phyloP scores from a whole-genome alignment of 2,329 filamentous ascomycete genomes.

The Colletotrichum gigasporum region DNA sequence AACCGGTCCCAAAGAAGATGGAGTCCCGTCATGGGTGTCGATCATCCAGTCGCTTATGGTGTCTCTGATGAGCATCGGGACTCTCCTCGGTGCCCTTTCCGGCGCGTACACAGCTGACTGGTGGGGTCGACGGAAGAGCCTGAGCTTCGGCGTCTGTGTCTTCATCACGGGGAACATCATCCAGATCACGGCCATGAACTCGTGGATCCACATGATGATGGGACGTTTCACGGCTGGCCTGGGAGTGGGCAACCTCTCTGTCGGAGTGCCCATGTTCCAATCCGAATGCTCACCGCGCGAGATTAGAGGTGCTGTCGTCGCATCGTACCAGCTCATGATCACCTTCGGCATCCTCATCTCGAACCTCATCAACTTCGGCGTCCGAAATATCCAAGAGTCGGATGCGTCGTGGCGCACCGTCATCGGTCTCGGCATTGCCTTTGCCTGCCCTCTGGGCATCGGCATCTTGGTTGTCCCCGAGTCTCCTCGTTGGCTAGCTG shows the following conservation, averaged over 20 bases:
- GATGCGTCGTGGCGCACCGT: conserved; percentile 70
- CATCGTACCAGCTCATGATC: conserved; percentile 79
- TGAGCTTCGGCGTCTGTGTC: conserved; percentile 62
- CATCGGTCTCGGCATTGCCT: conserved; percentile 64
- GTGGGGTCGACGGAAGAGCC: conserved; percentile 65
- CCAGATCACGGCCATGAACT: conserved; percentile 66
- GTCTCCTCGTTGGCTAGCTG: conserved; percentile 65
- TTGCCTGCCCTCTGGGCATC: conserved; percentile 60
- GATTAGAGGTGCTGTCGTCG: conserved; percentile 72
- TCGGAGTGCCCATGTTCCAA: conserved; percentile 74
- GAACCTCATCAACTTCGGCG: conserved; percentile 64
- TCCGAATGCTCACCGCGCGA: conserved; percentile 69
- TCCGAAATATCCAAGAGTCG: conserved; percentile 50
- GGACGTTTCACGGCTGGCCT: conserved; percentile 74
- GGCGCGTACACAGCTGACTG: conserved; percentile 65
- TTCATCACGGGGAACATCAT: conserved; percentile 73
- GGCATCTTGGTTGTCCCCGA: conserved; percentile 66
- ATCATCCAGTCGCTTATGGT: conserved; percentile 62
- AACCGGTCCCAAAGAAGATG: conserved; percentile 45
- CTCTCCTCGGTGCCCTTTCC: conserved; percentile 61
- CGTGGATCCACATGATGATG: conserved; percentile 73
- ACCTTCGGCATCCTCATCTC: conserved; percentile 73
- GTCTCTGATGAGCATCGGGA: conserved; percentile 65
- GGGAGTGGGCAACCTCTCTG: conserved; percentile 72
- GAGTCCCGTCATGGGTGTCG: conserved; percentile 48